phyloP scores from a whole-genome alignment of 371 early-diverging fungal genomes.

The Haplosporangium sp. region DNA sequence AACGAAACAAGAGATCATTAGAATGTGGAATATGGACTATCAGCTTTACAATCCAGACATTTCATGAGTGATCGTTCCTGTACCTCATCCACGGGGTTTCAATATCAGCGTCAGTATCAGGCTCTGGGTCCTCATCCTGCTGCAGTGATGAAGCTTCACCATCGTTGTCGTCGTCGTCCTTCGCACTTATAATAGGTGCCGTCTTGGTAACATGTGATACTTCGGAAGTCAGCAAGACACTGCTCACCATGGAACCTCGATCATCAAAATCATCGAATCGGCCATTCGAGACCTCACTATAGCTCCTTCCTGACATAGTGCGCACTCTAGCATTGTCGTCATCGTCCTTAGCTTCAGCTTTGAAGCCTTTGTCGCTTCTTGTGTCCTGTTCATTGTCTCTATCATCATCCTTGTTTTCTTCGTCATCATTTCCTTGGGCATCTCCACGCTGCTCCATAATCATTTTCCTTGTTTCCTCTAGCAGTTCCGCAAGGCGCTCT shows the following conservation, averaged over 20 bases:
- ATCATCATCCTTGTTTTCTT: slow-evolving; percentile 7
- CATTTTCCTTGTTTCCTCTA: slow-evolving; percentile 52
- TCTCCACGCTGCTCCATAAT: slow-evolving; percentile 53
- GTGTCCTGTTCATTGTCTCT: slow-evolving; percentile 3
- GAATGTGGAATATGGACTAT: neutral
- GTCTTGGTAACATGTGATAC: slow-evolving; percentile 27
- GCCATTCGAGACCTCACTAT: slow-evolving; percentile 36
- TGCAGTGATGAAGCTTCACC: slow-evolving; percentile 19
- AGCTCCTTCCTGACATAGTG: slow-evolving; percentile 22
- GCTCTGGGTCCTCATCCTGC: slow-evolving; percentile 27
- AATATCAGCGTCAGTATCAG: slow-evolving; percentile 29
- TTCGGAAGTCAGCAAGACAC: slow-evolving; percentile 44
- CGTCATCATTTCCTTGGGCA: slow-evolving; percentile 11
- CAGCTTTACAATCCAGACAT: neutral
- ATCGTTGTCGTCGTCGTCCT: slow-evolving; percentile 6
- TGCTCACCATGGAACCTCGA: slow-evolving; percentile 45
- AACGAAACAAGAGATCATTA: neutral
- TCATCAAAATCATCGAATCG: slow-evolving; percentile 49
- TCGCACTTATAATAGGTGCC: slow-evolving; percentile 15
- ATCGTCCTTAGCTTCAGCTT: slow-evolving; percentile 8
- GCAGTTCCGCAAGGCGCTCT: slow-evolving; percentile 49
- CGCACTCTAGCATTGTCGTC: slow-evolving; percentile 17
- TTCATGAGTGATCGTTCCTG: neutral
- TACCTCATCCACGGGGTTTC: slow-evolving; percentile 52
- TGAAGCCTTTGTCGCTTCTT: neutral